A percentile compares a stretch with the other conserved stretches of the same genome.
phyloP scores from a whole-genome alignment of 1,139 yeast genomes.

The Sugiyamaella paludigena region DNA sequence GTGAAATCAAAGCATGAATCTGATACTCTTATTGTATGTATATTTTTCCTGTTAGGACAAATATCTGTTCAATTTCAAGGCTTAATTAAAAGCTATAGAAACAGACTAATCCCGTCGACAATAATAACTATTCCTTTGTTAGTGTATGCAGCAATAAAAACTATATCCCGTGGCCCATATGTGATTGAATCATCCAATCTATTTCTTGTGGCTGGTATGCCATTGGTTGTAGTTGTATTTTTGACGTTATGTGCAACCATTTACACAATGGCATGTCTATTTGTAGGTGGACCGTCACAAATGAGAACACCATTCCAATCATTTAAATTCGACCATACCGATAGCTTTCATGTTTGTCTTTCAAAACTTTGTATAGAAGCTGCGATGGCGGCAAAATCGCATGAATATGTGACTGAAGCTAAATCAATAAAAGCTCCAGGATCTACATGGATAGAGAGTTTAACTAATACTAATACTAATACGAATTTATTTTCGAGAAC shows the following conservation, averaged over 20 bases:
- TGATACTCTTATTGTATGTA: background rate
- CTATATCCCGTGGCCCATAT: no score
- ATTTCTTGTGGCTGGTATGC: background rate
- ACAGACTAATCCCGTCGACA: constrained; percentile 3
- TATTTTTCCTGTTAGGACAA: background rate
- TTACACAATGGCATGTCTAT: constrained; percentile 3
- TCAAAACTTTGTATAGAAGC: background rate
- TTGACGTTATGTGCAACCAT: constrained; percentile 1
- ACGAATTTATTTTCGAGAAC: no score
- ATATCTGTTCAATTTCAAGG: constrained; percentile 1
- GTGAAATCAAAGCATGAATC: background rate
- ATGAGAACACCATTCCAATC: constrained; percentile 14
- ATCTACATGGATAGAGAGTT: constrained; percentile 2
- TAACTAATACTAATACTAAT: background rate
- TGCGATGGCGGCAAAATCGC: background rate
- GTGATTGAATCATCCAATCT: background rate
- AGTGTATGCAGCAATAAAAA: background rate
- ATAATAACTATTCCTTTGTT: background rate
- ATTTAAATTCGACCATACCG: background rate
- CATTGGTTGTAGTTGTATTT: background rate
- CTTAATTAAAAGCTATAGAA: constrained; percentile 1
- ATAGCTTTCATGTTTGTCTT: constrained; percentile 1
- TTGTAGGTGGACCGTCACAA: constrained; percentile 7
- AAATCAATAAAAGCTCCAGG: background rate
- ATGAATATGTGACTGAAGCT: constrained; percentile 1